These are phyloP conservation scores for Brassica cretica DNA, from an alignment of 345 rosid genomes.

Conservation along the genomic window DNA sequence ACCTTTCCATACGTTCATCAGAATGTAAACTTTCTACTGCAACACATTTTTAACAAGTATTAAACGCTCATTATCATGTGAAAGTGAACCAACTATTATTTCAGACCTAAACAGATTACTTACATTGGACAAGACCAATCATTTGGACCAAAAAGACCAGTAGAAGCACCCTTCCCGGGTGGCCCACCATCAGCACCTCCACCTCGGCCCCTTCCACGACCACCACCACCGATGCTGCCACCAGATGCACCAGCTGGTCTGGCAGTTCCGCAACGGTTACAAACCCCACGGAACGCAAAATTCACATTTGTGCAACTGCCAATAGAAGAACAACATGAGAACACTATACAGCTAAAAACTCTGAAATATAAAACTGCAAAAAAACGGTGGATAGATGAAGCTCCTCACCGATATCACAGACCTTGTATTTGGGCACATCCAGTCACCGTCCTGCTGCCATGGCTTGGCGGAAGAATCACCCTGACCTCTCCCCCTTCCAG, in stretches of 20 bases:
- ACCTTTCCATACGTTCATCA: neutral
- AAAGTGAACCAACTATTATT: neutral
- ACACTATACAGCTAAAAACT: slow-evolving; percentile 5
- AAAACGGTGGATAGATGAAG: slow-evolving; percentile 66
- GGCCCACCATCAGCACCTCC: slow-evolving; percentile 49
- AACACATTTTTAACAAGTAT: neutral
- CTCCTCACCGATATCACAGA: slow-evolving; percentile 99
- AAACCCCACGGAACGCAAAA: slow-evolving; percentile 96
- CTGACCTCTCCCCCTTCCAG: slow-evolving; percentile 79
- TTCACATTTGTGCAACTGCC: slow-evolving; percentile 96
- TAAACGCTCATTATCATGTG: neutral
- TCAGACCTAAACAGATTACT: slow-evolving; percentile 23
- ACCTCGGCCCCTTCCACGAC: slow-evolving; percentile 86
- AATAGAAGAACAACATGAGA: slow-evolving; percentile 38
- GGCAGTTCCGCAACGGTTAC: slow-evolving; percentile 95
- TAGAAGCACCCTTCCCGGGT: slow-evolving; percentile 59
- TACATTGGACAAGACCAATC: slow-evolving; percentile 99
- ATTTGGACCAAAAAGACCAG: slow-evolving; percentile 96
- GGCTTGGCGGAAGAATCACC: slow-evolving; percentile 74
- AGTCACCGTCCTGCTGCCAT: slow-evolving; percentile 98
- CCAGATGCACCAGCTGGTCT: slow-evolving; percentile 89
- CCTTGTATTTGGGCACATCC: slow-evolving; percentile 99
- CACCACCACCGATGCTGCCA: slow-evolving; percentile 69
- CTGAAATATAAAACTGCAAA: neutral
- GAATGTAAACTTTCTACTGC: neutral